A percentile compares a stretch with the other conserved stretches of the same genome.
Conservation (phyloP, 1,284 basidiomycete species). For the Amylostereum chailletii region DNA sequence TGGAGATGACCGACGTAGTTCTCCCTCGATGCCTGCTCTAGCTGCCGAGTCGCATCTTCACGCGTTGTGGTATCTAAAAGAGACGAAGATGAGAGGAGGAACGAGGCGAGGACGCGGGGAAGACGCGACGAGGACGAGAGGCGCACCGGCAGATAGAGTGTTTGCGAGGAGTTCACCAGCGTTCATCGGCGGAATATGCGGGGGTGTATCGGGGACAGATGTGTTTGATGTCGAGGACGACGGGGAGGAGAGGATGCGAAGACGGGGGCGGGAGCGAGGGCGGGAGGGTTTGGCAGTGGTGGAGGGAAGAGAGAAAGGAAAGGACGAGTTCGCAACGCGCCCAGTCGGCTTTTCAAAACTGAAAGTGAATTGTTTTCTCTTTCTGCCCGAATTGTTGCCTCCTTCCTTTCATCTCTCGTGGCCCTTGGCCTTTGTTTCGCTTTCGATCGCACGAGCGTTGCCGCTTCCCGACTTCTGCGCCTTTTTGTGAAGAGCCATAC, state of each 20-base stretch:
- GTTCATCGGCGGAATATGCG: constrained; percentile 50
- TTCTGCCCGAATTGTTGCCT: not conserved
- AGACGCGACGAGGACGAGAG: constrained; percentile 11
- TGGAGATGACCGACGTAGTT: constrained; percentile 62
- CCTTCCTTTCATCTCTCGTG: not conserved
- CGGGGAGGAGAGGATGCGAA: not conserved
- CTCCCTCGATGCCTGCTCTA: constrained; percentile 76
- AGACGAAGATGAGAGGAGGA: constrained; percentile 13
- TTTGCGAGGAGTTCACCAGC: constrained; percentile 83
- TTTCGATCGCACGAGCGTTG: not conserved
- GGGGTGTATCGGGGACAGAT: not conserved
- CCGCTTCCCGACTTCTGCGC: too few relatives aligned
- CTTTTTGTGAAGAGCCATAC: too few relatives aligned
- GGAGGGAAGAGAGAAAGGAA: constrained; percentile 3
- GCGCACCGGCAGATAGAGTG: constrained; percentile 81
- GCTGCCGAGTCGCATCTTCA: constrained; percentile 81
- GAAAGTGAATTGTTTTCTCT: not conserved
- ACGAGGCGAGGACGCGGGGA: constrained; percentile 17
- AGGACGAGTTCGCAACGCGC: constrained; percentile 16
- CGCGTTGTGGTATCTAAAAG: constrained; percentile 72
- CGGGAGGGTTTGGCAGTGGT: not conserved
- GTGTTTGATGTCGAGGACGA: too few relatives aligned
- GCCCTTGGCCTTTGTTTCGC: not conserved
- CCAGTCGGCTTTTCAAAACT: constrained; percentile 26
- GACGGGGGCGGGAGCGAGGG: not conserved